Conservation (phyloP, 805 yeast species). For the Saccharomycopsis selenospora region DNA sequence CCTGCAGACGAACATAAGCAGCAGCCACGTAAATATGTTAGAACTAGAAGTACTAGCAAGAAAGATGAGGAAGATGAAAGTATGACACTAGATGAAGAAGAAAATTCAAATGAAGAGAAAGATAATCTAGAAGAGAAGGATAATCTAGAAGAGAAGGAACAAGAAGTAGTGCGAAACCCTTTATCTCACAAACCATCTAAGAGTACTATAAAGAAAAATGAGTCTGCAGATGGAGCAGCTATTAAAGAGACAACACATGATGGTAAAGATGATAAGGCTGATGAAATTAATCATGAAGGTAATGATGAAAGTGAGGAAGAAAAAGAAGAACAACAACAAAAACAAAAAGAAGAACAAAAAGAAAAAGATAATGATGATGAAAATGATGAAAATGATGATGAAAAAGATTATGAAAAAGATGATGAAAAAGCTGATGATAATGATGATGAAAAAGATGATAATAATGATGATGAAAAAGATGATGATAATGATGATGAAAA, state of each 20-base stretch:
- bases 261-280: background rate
- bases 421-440: conserved; percentile 13
- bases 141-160: background rate
- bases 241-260: background rate
- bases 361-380: conserved; percentile 16
- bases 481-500: conserved; percentile 22
- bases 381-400: conserved; percentile 17
- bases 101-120: no score
- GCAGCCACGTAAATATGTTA: no score
- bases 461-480: conserved; percentile 16
- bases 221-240: no score
- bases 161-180: no score
- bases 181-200: no score
- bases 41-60: no score
- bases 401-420: conserved; percentile 19
- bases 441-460: conserved; percentile 10
- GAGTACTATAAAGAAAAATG: no score
- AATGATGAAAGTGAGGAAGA: conserved; percentile 12
- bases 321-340: conserved; percentile 6
- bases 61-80: no score
- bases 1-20: no score
- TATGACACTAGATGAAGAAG: no score
- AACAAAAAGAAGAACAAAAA: conserved; percentile 16
- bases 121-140: background rate
- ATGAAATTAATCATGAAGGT: no score